These are phyloP conservation scores for Cubamyces sp. DNA, from an alignment of 768 basidiomycete genomes.

Conservation along the genomic window DNA sequence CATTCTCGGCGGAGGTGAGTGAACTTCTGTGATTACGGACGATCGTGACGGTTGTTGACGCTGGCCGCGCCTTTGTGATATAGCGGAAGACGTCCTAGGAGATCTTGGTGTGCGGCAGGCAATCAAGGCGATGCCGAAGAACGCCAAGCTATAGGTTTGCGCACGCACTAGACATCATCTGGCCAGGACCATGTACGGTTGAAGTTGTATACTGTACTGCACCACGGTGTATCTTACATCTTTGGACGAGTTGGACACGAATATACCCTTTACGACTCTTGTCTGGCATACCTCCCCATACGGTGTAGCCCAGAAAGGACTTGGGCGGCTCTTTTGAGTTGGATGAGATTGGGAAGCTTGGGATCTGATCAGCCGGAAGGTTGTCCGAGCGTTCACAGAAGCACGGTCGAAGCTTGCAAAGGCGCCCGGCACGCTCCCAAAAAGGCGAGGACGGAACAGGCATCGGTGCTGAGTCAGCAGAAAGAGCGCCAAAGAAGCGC, in stretches of 20 bases:
- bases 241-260: too few relatives aligned
- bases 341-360: conserved; percentile 5
- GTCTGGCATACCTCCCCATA: too few relatives aligned
- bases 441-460: conserved; percentile 7
- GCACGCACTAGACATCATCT: not conserved
- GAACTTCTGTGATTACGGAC: not conserved
- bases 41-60: conserved; percentile 9
- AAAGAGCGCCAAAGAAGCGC: conserved; percentile 26
- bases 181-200: not conserved
- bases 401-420: conserved; percentile 1
- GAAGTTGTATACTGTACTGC: not conserved
- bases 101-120: conserved; percentile 58
- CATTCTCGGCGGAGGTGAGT: conserved; percentile 44
- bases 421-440: not conserved
- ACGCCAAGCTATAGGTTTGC: conserved; percentile 50
- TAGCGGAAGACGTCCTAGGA: conserved; percentile 74
- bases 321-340: conserved; percentile 14
- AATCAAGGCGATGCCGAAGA: conserved; percentile 46
- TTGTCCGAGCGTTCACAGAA: conserved; percentile 7
- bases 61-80: not conserved
- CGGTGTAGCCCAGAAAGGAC: too few relatives aligned
- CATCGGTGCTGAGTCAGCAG: conserved; percentile 22
- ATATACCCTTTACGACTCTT: too few relatives aligned
- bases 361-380: conserved; percentile 17
- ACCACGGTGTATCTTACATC: not conserved